Conservation (phyloP, 306 rosid species). For the Elaeagnus macrophylla region DNA sequence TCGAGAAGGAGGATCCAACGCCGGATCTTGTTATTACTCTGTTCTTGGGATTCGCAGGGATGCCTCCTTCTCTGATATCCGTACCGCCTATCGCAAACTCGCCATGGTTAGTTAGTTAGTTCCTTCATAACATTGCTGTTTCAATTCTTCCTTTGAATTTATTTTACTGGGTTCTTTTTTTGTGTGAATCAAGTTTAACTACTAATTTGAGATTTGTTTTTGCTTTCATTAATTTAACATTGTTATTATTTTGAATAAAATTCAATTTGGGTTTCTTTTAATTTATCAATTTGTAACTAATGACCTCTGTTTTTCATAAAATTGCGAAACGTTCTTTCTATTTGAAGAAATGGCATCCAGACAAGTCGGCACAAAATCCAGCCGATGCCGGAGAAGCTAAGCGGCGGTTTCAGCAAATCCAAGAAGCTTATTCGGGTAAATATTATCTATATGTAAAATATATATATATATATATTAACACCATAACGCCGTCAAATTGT, state of each 20-base stretch:
- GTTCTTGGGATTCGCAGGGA: conserved; percentile 72
- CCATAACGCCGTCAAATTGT: conserved; percentile 1
- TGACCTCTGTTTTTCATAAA: neutral
- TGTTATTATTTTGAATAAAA: neutral
- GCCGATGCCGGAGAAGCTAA: conserved; percentile 66
- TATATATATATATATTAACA: no score
- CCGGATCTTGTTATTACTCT: conserved; percentile 74
- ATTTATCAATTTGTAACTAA: neutral
- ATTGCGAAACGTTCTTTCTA: neutral
- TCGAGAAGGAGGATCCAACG: conserved; percentile 74
- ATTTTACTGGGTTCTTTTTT: no score
- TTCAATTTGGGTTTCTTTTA: neutral
- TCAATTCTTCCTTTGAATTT: no score
- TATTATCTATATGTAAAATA: neutral
- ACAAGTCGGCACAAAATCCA: conserved; percentile 51
- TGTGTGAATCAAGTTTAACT: no score
- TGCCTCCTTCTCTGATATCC: conserved; percentile 82
- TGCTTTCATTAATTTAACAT: neutral
- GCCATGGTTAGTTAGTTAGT: conserved; percentile 54
- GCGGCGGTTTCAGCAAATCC: conserved; percentile 81
- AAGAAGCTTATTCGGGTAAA: conserved; percentile 86
- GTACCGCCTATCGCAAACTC: conserved; percentile 81
- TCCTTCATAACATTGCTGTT: neutral
- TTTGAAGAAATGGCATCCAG: conserved; percentile 95
- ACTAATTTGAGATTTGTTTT: no score